Conservation (phyloP, 2,329 filamentous ascomycete genomes). For the Aspergillus niger region DNA sequence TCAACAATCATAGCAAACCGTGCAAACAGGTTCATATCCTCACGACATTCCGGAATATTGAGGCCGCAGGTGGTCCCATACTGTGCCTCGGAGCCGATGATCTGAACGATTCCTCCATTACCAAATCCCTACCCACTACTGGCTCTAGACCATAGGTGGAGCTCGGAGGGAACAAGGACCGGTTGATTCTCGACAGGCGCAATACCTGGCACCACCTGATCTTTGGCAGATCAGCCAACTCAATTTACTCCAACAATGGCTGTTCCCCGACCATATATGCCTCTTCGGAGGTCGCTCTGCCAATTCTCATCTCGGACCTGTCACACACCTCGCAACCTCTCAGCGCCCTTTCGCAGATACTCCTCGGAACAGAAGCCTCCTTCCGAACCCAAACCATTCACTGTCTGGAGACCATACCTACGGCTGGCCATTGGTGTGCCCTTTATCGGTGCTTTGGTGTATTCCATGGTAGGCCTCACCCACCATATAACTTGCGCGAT, state of each 20-base stretch:
- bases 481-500: not conserved
- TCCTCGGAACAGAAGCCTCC: slow-evolving; percentile 26
- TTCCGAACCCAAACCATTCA: slow-evolving; percentile 30
- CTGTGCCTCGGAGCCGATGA: slow-evolving; percentile 3
- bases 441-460: slow-evolving; percentile 52
- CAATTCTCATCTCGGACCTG: slow-evolving; percentile 27
- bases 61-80: slow-evolving; percentile 24
- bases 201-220: slow-evolving; percentile 20
- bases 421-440: slow-evolving; percentile 52
- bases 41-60: slow-evolving; percentile 7
- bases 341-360: slow-evolving; percentile 29
- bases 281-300: slow-evolving; percentile 37
- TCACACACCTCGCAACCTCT: slow-evolving; percentile 24
- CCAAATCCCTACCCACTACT: not conserved
- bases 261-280: slow-evolving; percentile 34
- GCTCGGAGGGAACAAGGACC: slow-evolving; percentile 4
- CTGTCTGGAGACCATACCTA: slow-evolving; percentile 50
- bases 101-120: slow-evolving; percentile 1
- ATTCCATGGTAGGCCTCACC: slow-evolving; percentile 50
- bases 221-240: slow-evolving; percentile 19
- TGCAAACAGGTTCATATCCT: slow-evolving; percentile 14
- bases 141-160: slow-evolving; percentile 10
- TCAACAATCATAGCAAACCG: slow-evolving; percentile 18
- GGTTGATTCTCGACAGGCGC: not conserved
- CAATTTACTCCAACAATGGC: slow-evolving; percentile 30